These are phyloP conservation scores for Apiotrichum sp. DNA, from an alignment of 1,284 basidiomycete species.

Conservation along the genomic window DNA sequence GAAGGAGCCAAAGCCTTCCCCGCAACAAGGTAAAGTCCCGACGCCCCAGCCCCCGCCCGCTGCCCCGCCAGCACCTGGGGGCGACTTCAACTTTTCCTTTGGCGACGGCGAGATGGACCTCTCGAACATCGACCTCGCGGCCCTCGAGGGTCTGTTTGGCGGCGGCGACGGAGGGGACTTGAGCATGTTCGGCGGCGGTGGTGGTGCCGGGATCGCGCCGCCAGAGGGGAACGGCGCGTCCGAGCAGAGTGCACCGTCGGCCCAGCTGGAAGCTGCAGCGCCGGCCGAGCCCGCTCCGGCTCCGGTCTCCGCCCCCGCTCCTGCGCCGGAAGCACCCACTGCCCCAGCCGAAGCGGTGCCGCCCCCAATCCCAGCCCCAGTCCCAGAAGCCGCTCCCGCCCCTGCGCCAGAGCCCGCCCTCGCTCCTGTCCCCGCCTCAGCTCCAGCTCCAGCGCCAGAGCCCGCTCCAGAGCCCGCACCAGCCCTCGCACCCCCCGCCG, in stretches of 20 bases:
- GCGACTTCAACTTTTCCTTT: slow-evolving; percentile 9
- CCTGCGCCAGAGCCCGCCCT: not conserved
- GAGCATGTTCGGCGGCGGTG: not conserved
- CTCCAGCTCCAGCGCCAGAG: not conserved
- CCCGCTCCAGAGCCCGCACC: not conserved
- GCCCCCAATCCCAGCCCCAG: no score
- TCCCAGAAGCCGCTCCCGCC: not conserved
- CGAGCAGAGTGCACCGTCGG: no score
- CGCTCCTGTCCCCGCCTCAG: not conserved
- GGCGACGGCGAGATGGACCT: slow-evolving; percentile 11
- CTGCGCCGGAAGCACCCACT: not conserved
- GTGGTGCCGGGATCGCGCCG: no score
- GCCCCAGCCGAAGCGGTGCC: no score
- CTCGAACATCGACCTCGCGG: slow-evolving; percentile 10
- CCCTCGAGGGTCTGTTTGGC: slow-evolving; percentile 12
- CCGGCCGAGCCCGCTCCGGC: not conserved
- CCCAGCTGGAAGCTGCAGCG: not conserved
- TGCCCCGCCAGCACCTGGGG: not conserved
- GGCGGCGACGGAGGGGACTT: slow-evolving; percentile 1
- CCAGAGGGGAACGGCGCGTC: no score
- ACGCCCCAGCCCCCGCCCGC: not conserved
- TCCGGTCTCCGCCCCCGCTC: not conserved
- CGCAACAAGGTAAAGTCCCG: not conserved
- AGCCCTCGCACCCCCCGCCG: not conserved
- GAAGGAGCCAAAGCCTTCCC: not conserved